Evolutionary conservation across 306 rosid genomes (phyloP), one percentile per base, ranked within the genome.

Genomic region (Begonia peltatifolia): DNA sequence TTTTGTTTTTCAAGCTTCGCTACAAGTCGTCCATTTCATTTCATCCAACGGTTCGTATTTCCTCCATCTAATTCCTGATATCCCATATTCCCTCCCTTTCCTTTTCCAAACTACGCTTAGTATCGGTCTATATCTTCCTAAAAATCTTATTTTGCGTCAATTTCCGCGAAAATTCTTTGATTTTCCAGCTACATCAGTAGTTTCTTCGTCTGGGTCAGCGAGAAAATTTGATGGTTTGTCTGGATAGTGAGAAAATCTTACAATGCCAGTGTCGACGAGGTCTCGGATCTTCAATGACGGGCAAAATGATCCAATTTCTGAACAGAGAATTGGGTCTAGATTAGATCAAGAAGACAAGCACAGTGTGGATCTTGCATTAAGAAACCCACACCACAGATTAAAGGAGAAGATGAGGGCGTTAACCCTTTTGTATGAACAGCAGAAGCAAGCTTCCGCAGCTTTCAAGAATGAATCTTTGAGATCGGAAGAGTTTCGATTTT

Each of bases 211-310:
- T 70, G 78, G 80, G 70, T 60, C 56, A 8, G 63, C 10, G 12
- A 15, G 43, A 60, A 47, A 41, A 20, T 56, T 18, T 68, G 60
- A 60, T 60, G 77, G 68, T 53, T 80, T 78, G 85, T 64, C 57
- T 47, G 23, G 18, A 18, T 22, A 68, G 67, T 42, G 50, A 53
- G 54, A 41, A 63, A 54, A 52, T 14, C 3, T 9, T 36, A 74
- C 30, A 81, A 90, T 90, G 99, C 92, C 95, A 16, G 94, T 90
- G 55, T 85, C 94, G 55, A 83, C 94, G 53, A 69, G 99, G 70
- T 90, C 99, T 50, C 85, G 77, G 63, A 65, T 57, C 65, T 38
- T 6, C 5, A 54, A 60, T 47, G 48, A 58, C 2, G 78, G 47
- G 9, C 60, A 66, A 49, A 74, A 48, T 52, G 81, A 77, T 10